Conservation (phyloP, 495 filamentous ascomycete genomes). For the Aspergillus steynii region DNA sequence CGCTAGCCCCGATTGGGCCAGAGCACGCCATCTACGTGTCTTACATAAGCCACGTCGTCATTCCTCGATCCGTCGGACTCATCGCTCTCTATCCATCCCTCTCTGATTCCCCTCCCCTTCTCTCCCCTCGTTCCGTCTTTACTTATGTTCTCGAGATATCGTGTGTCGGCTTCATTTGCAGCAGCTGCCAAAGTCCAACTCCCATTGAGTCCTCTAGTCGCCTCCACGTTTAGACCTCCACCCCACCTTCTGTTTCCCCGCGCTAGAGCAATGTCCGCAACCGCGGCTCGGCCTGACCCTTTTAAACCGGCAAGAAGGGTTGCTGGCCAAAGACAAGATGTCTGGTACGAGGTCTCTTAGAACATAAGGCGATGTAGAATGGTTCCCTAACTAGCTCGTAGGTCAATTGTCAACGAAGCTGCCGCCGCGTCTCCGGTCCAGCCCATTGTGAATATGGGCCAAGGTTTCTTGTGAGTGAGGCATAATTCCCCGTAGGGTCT, state of each 20-base stretch:
- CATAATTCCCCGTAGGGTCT: neutral
- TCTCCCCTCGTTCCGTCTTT: conserved; percentile 1
- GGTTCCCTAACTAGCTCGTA: conserved; percentile 32
- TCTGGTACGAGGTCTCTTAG: conserved; percentile 62
- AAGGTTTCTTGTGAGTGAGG: conserved; percentile 77
- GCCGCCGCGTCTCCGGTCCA: conserved; percentile 79
- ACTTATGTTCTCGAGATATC: conserved; percentile 18
- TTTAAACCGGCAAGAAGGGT: conserved; percentile 78
- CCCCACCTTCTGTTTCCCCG: conserved; percentile 27
- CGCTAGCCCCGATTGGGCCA: neutral
- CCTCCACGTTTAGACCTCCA: conserved; percentile 8
- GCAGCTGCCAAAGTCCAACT: conserved; percentile 1
- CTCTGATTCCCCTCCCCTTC: neutral
- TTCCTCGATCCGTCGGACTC: neutral
- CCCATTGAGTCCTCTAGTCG: conserved; percentile 12
- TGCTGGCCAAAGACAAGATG: conserved; percentile 82
- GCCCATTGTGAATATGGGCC: conserved; percentile 93
- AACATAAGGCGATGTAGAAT: conserved; percentile 1
- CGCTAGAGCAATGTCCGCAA: conserved; percentile 46
- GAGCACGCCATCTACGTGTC: neutral
- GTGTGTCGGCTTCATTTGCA: conserved; percentile 4
- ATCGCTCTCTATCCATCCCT: conserved; percentile 2
- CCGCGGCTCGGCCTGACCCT: conserved; percentile 45
- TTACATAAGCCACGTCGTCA: neutral
- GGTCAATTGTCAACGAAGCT: conserved; percentile 96